phyloP scores from a whole-genome alignment of 2,329 filamentous ascomycete species.

The Samsoniella hepiali region DNA sequence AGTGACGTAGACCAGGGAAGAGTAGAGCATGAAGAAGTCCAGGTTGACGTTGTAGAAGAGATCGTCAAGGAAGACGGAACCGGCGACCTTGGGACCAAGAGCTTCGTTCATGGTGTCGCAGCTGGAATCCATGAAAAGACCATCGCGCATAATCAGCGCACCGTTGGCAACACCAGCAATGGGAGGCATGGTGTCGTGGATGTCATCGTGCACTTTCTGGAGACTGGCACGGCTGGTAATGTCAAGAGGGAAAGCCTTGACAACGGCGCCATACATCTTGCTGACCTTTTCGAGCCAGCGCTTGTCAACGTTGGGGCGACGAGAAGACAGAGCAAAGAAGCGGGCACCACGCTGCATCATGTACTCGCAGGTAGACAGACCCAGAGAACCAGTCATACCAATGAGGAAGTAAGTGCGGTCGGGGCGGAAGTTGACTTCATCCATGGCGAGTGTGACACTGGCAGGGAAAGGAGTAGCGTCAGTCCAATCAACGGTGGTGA shows the following conservation, averaged over 20 bases:
- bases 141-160: slow-evolving; percentile 36
- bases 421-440: slow-evolving; percentile 15
- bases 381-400: slow-evolving; percentile 17
- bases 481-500: slow-evolving; percentile 19
- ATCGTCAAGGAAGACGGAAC: slow-evolving; percentile 31
- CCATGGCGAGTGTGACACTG: slow-evolving; percentile 17
- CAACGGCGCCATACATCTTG: slow-evolving; percentile 8
- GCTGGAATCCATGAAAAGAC: slow-evolving; percentile 31
- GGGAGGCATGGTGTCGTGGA: slow-evolving; percentile 31
- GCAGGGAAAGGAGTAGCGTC: slow-evolving; percentile 15
- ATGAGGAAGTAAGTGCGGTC: slow-evolving; percentile 19
- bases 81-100: slow-evolving; percentile 37
- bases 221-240: slow-evolving; percentile 17
- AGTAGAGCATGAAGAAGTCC: slow-evolving; percentile 43
- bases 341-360: slow-evolving; percentile 19
- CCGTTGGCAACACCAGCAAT: slow-evolving; percentile 38
- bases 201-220: slow-evolving; percentile 20
- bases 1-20: slow-evolving; percentile 33
- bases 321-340: slow-evolving; percentile 16
- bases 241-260: slow-evolving; percentile 17
- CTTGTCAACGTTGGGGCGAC: slow-evolving; percentile 18
- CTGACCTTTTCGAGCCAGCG: slow-evolving; percentile 14
- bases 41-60: slow-evolving; percentile 30
- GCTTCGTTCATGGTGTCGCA: slow-evolving; percentile 29
- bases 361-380: slow-evolving; percentile 18